Evolutionary conservation across 139 green algal species (phyloP).

Genomic region (Auxenochlorella pyrenoidosa): DNA sequence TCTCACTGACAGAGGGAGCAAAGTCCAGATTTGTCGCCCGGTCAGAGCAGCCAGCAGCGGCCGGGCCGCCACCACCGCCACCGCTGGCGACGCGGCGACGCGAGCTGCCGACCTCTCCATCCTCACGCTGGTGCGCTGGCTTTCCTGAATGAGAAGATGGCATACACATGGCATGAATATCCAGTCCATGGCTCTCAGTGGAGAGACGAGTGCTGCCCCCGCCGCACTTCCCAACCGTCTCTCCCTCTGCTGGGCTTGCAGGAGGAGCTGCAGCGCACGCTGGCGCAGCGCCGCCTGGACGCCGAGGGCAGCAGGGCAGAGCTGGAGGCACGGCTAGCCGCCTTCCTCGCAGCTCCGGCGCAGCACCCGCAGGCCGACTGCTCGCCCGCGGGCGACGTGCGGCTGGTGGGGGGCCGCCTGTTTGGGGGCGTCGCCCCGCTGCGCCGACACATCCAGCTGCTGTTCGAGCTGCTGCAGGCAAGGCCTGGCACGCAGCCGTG

Average conservation of each 20-base stretch:
- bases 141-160: too few species aligned
- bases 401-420: slow-evolving; percentile 5
- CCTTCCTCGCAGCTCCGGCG: not conserved
- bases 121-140: not conserved
- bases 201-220: too few species aligned
- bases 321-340: not conserved
- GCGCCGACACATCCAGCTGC: slow-evolving; percentile 17
- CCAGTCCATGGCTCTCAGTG: too few species aligned
- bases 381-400: not conserved
- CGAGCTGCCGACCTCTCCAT: not conserved
- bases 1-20: too few species aligned
- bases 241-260: too few species aligned
- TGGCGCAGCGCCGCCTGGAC: not conserved
- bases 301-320: not conserved
- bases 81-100: not conserved
- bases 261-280: not conserved
- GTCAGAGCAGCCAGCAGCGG: not conserved
- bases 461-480: slow-evolving; percentile 7
- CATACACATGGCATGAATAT: too few species aligned
- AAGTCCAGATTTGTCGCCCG: too few species aligned
- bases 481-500: not conserved
- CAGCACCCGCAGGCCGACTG: slow-evolving; percentile 1
- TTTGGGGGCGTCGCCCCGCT: not conserved
- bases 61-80: not conserved
- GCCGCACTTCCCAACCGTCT: too few species aligned